Evolutionary conservation across 345 rosid genomes (phyloP), one percentile per base, ranked within the genome.

Genomic region (Clarkia xantiana): DNA sequence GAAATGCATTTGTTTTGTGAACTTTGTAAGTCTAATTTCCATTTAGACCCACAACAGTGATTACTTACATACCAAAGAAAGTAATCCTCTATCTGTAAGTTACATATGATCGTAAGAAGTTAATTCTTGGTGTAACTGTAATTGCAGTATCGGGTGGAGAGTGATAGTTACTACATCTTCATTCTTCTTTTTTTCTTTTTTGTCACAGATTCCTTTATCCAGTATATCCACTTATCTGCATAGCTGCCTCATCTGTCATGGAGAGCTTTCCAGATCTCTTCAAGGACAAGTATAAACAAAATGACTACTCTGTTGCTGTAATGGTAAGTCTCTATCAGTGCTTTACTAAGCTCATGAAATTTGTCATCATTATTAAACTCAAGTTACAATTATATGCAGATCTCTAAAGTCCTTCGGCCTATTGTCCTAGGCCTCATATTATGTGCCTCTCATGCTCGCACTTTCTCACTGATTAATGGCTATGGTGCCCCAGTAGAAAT

Each of bases 201-300:
- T 7, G 5, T 7, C 36, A 29, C 90, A 91, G 98, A 75, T 91
- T 91, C 57, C 94, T 91, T 15, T 91, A 91, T 73, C 94, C 96
- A 18, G 64, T 91, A 59, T 86, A 86, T 71, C 98, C 94, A 14
- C 90, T 91, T 59, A 70, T 91, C 66, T 86, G 96, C 66, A 75
- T 91, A 56, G 90, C 96, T 66, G 96, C 98, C 14, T 76, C 96
- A 52, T 87, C 85, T 55, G 95, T 91, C 59, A 91, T 91, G 56
- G 98, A 86, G 67, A 86, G 84, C 78, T 84, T 91, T 56, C 98
- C 96, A 49, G 89, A 82, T 73, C 74, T 86, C 54, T 84, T 91
- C 64, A 74, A 68, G 39, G 82, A 82, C 56, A 73, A 67, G 58
- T 77, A 76, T 64, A 60, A 74, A 62, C 66, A 80, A 41, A 11